A percentile compares a stretch with the other conserved stretches of the same genome.
Evolutionary conservation across 2,329 filamentous ascomycete species (phyloP).

Genomic region (Domatiomyces catenatus): DNA sequence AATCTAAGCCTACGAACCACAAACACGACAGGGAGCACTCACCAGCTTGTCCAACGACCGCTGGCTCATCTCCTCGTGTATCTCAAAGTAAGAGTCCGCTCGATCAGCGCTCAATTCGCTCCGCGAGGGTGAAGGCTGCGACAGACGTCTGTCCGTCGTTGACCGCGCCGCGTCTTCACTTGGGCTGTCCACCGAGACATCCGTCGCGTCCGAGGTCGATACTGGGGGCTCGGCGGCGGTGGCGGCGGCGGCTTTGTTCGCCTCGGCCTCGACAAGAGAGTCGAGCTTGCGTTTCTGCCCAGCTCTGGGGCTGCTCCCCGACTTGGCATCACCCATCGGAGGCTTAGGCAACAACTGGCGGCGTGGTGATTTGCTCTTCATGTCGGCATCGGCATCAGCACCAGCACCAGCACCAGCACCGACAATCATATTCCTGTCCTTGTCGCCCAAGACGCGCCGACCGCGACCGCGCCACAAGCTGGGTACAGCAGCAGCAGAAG

Average conservation of each 20-base stretch:
- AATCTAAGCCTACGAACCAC: no score
- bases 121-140: slow-evolving; percentile 5
- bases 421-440: slow-evolving; percentile 14
- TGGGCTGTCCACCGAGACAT: slow-evolving; percentile 4
- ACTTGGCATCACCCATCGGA: slow-evolving; percentile 2
- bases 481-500: background rate
- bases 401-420: slow-evolving; percentile 4
- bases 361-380: background rate
- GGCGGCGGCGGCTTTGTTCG: no score
- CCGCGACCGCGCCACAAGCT: slow-evolving; percentile 8
- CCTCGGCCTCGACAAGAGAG: slow-evolving; percentile 8
- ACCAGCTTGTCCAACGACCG: slow-evolving; percentile 16
- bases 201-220: slow-evolving; percentile 4
- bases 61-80: slow-evolving; percentile 17
- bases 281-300: slow-evolving; percentile 16
- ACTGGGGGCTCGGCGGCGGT: slow-evolving; percentile 1
- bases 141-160: slow-evolving; percentile 1
- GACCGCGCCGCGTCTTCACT: slow-evolving; percentile 2
- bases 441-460: slow-evolving; percentile 15
- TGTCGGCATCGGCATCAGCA: slow-evolving; percentile 3
- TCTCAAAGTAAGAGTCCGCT: slow-evolving; percentile 14
- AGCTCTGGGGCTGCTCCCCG: slow-evolving; percentile 7
- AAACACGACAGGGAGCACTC: no score
- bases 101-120: slow-evolving; percentile 10
- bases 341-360: background rate